A percentile compares a stretch with the other conserved stretches of the same genome.
Evolutionary conservation across 352 stramenopile species (phyloP).

Genomic region (Thalassiosira sp.): DNA sequence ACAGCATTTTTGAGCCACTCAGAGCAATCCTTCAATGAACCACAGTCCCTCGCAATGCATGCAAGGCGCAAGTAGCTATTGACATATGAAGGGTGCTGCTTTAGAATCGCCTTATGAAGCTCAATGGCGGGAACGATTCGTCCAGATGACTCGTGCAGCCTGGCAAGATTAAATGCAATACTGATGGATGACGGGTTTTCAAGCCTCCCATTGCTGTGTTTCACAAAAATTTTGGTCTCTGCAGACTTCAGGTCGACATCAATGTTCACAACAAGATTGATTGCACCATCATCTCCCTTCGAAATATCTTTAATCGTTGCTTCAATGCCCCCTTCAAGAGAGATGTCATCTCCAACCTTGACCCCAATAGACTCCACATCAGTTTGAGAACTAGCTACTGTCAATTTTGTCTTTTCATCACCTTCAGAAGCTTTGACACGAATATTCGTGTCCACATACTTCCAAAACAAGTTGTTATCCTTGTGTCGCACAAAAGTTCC

Average conservation of each 20-base stretch:
- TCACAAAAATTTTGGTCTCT: slow-evolving; percentile 49
- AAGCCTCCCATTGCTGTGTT: slow-evolving; percentile 67
- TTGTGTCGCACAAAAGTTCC: slow-evolving; percentile 50
- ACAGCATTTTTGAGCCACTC: slow-evolving; percentile 93
- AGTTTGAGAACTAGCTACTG: slow-evolving; percentile 23
- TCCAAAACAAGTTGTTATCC: slow-evolving; percentile 77
- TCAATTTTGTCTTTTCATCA: slow-evolving; percentile 41
- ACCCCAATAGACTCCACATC: slow-evolving; percentile 40
- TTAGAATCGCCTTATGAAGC: slow-evolving; percentile 92
- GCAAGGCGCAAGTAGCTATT: slow-evolving; percentile 92
- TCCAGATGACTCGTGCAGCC: slow-evolving; percentile 92
- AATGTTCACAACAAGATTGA: slow-evolving; percentile 39
- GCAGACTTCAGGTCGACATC: slow-evolving; percentile 25
- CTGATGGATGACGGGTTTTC: slow-evolving; percentile 85
- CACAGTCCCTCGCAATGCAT: slow-evolving; percentile 92
- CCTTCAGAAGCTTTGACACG: slow-evolving; percentile 24
- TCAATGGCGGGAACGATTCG: slow-evolving; percentile 88
- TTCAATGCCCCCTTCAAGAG: slow-evolving; percentile 26
- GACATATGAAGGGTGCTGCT: slow-evolving; percentile 91
- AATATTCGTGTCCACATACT: slow-evolving; percentile 62
- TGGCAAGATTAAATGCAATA: slow-evolving; percentile 94
- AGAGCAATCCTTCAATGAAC: slow-evolving; percentile 87
- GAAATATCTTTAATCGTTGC: slow-evolving; percentile 29
- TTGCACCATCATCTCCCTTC: slow-evolving; percentile 29
- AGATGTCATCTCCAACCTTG: slow-evolving; percentile 59